Percentiles rank a stretch among this genome's conserved stretches.
Evolutionary conservation across 2,329 filamentous ascomycete species (phyloP).

Genomic region (Sphaerulina populicola): DNA sequence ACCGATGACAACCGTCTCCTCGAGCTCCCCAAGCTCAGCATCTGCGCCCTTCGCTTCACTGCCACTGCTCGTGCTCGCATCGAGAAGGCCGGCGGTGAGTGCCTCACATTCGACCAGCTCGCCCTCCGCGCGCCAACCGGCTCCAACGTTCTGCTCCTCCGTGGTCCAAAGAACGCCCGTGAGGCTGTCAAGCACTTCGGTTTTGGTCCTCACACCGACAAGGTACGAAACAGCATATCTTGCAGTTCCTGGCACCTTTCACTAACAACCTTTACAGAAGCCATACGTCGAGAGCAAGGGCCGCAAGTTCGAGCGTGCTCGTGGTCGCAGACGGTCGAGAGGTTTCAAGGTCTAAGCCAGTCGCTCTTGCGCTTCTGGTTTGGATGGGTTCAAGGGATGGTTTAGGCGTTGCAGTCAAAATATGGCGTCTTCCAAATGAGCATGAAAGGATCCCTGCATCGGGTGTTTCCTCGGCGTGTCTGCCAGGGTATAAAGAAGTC

Average conservation of each 20-base stretch:
- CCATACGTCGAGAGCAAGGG: slow-evolving; percentile 97
- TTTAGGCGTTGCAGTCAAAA: slow-evolving; percentile 13
- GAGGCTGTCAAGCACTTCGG: slow-evolving; percentile 99
- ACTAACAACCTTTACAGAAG: slow-evolving; percentile 54
- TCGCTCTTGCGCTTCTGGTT: slow-evolving; percentile 10
- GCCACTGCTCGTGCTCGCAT: slow-evolving; percentile 92
- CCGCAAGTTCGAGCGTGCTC: slow-evolving; percentile 97
- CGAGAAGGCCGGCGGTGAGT: slow-evolving; percentile 85
- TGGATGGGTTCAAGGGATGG: slow-evolving; percentile 13
- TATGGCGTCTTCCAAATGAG: slow-evolving; percentile 11
- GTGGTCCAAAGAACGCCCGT: slow-evolving; percentile 95
- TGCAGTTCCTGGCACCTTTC: neutral
- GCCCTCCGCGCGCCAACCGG: slow-evolving; percentile 91
- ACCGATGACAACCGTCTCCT: slow-evolving; percentile 96
- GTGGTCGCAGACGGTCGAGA: slow-evolving; percentile 95
- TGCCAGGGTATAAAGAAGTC: slow-evolving; percentile 4
- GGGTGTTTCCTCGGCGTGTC: slow-evolving; percentile 6
- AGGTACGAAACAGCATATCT: slow-evolving; percentile 51
- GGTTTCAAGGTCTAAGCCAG: slow-evolving; percentile 97
- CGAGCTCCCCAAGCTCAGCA: slow-evolving; percentile 79
- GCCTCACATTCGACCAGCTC: slow-evolving; percentile 92
- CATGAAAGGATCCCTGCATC: slow-evolving; percentile 10
- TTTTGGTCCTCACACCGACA: slow-evolving; percentile 94
- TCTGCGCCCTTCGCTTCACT: slow-evolving; percentile 95
- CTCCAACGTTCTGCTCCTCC: slow-evolving; percentile 91